These are phyloP conservation scores for Monilinia polystroma DNA, from an alignment of 2,329 filamentous ascomycete genomes.

Conservation along the genomic window DNA sequence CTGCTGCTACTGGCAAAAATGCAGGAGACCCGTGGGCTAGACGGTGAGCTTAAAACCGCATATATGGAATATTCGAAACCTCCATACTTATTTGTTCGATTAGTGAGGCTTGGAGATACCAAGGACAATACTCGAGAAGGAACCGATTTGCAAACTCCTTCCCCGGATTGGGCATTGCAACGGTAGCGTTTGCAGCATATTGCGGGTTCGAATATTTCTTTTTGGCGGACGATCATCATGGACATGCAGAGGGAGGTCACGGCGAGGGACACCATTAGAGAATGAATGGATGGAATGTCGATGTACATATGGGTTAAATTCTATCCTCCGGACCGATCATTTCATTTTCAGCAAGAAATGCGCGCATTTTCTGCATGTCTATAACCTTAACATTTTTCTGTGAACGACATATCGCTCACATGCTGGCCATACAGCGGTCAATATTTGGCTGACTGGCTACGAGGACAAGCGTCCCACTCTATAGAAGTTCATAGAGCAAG, in stretches of 20 bases:
- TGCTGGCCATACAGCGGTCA: neutral
- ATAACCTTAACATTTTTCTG: neutral
- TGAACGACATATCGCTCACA: neutral
- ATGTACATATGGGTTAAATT: constrained; percentile 44
- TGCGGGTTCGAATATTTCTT: constrained; percentile 89
- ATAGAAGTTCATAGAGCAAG: neutral
- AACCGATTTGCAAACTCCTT: constrained; percentile 87
- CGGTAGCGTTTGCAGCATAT: constrained; percentile 87
- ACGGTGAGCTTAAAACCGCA: constrained; percentile 49
- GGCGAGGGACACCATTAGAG: constrained; percentile 58
- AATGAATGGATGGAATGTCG: constrained; percentile 23
- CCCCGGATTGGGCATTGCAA: constrained; percentile 88
- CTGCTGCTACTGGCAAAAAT: constrained; percentile 63
- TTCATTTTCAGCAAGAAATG: constrained; percentile 6
- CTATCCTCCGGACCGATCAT: constrained; percentile 1
- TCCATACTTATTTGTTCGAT: constrained; percentile 51
- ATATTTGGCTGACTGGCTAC: neutral
- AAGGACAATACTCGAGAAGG: constrained; percentile 79
- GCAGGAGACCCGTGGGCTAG: constrained; percentile 66
- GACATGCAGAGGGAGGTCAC: constrained; percentile 49
- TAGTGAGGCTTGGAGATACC: constrained; percentile 95
- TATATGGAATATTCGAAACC: neutral
- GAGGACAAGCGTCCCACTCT: neutral
- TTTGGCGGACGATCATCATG: constrained; percentile 67
- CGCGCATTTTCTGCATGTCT: neutral